These are phyloP conservation scores for Rhytidhysteron rufulum DNA, from an alignment of 2,329 filamentous ascomycete genomes.

Conservation along the genomic window DNA sequence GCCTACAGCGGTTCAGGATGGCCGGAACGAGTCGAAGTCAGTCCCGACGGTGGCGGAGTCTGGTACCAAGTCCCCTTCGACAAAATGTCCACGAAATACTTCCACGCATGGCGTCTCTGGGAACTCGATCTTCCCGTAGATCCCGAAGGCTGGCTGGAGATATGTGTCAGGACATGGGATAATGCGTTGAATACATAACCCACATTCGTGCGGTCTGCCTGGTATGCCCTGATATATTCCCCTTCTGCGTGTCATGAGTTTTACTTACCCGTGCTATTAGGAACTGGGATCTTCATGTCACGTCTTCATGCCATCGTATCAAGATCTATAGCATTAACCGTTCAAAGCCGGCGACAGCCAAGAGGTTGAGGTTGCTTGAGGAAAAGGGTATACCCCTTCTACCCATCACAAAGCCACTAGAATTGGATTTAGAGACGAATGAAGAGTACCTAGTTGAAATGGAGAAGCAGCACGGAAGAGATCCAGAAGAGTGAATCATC, in stretches of 20 bases:
- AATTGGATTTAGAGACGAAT: conserved; percentile 47
- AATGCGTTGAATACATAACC: conserved; percentile 47
- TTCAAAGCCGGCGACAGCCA: conserved; percentile 45
- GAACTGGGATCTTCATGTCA: conserved; percentile 67
- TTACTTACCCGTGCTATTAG: conserved; percentile 32
- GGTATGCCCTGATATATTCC: too few relatives aligned
- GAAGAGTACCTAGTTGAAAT: conserved; percentile 48
- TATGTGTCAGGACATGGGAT: conserved; percentile 43
- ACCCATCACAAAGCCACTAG: conserved; percentile 53
- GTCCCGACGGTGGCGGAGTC: conserved; percentile 58
- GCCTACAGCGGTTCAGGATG: conserved; percentile 43
- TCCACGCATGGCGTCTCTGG: conserved; percentile 64
- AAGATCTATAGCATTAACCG: conserved; percentile 62
- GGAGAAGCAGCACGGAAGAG: conserved; percentile 37
- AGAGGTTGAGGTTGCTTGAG: conserved; percentile 51
- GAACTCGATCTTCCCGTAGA: conserved; percentile 57
- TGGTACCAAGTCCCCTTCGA: conserved; percentile 63
- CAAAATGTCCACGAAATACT: conserved; percentile 60
- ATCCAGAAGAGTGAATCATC: conserved; percentile 42
- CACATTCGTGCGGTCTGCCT: conserved; percentile 40
- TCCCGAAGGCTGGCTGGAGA: conserved; percentile 45
- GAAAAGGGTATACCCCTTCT: conserved; percentile 44
- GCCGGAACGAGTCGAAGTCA: conserved; percentile 61
- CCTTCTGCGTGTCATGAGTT: conserved; percentile 1
- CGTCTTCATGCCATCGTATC: conserved; percentile 58